A percentile compares a stretch with the other conserved stretches of the same genome.
These are phyloP conservation scores for Hypsizygus marmoreus DNA, from an alignment of 768 basidiomycete species.

Conservation along the genomic window DNA sequence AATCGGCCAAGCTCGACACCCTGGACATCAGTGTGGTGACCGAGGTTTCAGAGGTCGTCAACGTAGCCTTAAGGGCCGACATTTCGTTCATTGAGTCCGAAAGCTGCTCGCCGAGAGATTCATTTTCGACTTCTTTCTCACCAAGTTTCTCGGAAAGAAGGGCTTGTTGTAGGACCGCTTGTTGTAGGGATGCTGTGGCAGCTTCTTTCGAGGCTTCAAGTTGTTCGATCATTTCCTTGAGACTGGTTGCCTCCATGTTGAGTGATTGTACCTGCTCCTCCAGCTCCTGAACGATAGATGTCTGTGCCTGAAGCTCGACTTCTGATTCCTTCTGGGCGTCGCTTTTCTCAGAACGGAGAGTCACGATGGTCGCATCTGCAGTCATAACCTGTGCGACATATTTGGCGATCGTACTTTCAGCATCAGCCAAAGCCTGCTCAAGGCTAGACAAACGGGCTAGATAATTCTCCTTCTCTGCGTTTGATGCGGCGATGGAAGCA, in stretches of 20 bases:
- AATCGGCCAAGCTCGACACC: slow-evolving; percentile 1
- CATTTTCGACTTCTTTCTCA: slow-evolving; percentile 5
- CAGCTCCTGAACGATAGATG: background rate
- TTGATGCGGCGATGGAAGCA: slow-evolving; percentile 7
- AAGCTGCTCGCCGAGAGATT: slow-evolving; percentile 10
- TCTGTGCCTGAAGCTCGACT: slow-evolving; percentile 4
- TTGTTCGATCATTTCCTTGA: slow-evolving; percentile 1
- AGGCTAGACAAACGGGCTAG: slow-evolving; percentile 13
- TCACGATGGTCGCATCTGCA: slow-evolving; percentile 4
- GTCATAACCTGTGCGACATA: slow-evolving; percentile 13
- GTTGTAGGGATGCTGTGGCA: background rate
- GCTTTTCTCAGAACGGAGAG: slow-evolving; percentile 1
- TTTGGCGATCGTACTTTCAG: slow-evolving; percentile 5
- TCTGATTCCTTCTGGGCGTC: background rate
- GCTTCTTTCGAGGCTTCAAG: slow-evolving; percentile 4
- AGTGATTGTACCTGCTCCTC: slow-evolving; percentile 4
- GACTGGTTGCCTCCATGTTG: background rate
- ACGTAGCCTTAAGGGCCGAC: slow-evolving; percentile 1
- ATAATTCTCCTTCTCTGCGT: slow-evolving; percentile 14
- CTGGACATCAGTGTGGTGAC: slow-evolving; percentile 9
- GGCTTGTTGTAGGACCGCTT: background rate
- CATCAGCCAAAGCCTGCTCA: slow-evolving; percentile 11
- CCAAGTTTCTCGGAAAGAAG: slow-evolving; percentile 5
- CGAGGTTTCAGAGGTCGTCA: slow-evolving; percentile 3
- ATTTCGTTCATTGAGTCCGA: slow-evolving; percentile 6